Evolutionary conservation across 129 eudicot genomes (phyloP).

Genomic region (Deinandra increscens): DNA sequence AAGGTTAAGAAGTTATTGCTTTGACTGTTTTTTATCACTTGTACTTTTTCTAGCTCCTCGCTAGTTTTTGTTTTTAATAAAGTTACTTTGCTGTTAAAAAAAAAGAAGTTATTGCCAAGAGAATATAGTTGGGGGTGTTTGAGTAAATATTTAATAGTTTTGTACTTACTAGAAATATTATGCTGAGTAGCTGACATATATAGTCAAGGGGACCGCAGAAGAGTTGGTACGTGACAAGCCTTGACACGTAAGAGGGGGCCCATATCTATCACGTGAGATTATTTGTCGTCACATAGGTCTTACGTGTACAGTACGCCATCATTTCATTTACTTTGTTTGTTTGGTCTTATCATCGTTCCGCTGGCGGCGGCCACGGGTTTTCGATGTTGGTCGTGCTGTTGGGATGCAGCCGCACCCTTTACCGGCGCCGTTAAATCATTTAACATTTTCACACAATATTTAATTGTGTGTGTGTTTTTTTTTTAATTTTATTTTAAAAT

Average conservation of each 20-base stretch:
- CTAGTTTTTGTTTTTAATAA: too few relatives aligned
- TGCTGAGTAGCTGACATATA: slow-evolving; percentile 20
- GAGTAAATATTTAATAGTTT: background rate
- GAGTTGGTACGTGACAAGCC: slow-evolving; percentile 18
- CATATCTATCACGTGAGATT: slow-evolving; percentile 29
- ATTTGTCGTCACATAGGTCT: slow-evolving; percentile 30
- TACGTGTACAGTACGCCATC: slow-evolving; percentile 21
- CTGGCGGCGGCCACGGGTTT: slow-evolving; percentile 23
- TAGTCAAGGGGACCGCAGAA: slow-evolving; percentile 28
- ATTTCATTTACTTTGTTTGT: slow-evolving; percentile 14
- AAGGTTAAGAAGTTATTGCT: too few relatives aligned
- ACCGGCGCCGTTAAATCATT: slow-evolving; percentile 14
- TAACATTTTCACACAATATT: background rate
- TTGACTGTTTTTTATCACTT: too few relatives aligned
- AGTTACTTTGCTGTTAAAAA: too few relatives aligned
- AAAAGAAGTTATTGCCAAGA: background rate
- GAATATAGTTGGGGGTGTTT: background rate
- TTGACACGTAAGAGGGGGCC: slow-evolving; percentile 19
- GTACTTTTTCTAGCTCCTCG: too few relatives aligned
- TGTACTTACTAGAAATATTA: slow-evolving; percentile 12
- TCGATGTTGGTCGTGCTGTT: slow-evolving; percentile 8
- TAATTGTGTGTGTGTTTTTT: too few relatives aligned
- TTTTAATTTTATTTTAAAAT: too few relatives aligned
- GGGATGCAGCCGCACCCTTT: slow-evolving; percentile 14
- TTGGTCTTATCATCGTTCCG: slow-evolving; percentile 21